Evolutionary conservation across 768 basidiomycete genomes (phyloP), one percentile per base, ranked within the genome.

Genomic region (Boletus speciosus): DNA sequence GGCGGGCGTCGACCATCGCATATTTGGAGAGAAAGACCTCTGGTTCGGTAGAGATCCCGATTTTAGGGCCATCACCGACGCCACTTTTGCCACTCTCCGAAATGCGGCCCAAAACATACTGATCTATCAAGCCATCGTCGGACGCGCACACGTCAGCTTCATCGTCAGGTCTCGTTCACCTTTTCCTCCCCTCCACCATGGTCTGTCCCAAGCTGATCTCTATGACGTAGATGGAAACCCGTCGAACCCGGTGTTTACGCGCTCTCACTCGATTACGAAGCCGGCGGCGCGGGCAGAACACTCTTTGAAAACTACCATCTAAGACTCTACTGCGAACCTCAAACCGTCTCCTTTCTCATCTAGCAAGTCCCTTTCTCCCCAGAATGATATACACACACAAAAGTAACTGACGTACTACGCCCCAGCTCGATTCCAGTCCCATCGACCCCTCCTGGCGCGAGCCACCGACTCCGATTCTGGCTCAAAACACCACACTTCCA

Each of bases 11-110:
- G 82, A 86, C 52, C 86, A 85, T 55, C 78, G 83, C 35, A 51
- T 87, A 41, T 87, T 88, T 60, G 77, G 78, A 35, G 81, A 82
- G 19, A 82, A 84, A 59, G 81, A 84, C 27, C 62, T 87, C 27
- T 86, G 84, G 83, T 70, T 86, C 12, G 85, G 82, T 16, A 81
- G 74, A 61, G 84, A 88, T 61, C 82, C 82, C 5, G 83, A 87
- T 61, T 86, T 88, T 63, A 66, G 71, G 41, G 71, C 78, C 2
- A 79, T 88, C 40, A 70, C 72, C 19, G 78, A 85, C 42, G 83
- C 81, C 10, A 78, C 80, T 2, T 81, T 83, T 61, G 81, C 83
- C 38, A 66, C 75, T 34, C 66, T 81, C 55, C 79, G 75, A 56
- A 73, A 58, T 36, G 68, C 71, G 29, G 74, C 75, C 21, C 60